phyloP scores from a whole-genome alignment of 2,329 filamentous ascomycete genomes.

The Talaromyces atroroseus region DNA sequence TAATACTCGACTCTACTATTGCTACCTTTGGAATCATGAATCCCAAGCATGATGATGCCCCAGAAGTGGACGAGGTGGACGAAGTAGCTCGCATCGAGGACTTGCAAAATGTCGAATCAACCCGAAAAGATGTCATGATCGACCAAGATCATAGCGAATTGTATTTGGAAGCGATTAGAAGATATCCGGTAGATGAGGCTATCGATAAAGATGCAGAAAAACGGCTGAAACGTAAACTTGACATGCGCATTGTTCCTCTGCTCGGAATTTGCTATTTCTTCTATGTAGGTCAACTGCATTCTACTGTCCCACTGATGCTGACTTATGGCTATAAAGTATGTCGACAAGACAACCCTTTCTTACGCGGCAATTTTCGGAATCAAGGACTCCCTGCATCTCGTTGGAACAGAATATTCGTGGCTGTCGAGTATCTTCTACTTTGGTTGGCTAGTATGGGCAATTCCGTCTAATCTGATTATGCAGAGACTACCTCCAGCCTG shows the following conservation, averaged over 20 bases:
- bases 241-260: slow-evolving; percentile 6
- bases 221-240: slow-evolving; percentile 8
- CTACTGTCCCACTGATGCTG: background rate
- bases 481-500: slow-evolving; percentile 18
- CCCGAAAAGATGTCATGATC: slow-evolving; percentile 1
- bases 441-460: slow-evolving; percentile 30
- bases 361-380: slow-evolving; percentile 49
- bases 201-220: slow-evolving; percentile 8
- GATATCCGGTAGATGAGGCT: slow-evolving; percentile 8
- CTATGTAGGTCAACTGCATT: slow-evolving; percentile 4
- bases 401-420: slow-evolving; percentile 36
- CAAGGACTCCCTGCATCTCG: slow-evolving; percentile 41
- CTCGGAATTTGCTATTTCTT: slow-evolving; percentile 11
- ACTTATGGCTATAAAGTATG: background rate
- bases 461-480: slow-evolving; percentile 23
- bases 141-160: slow-evolving; percentile 7
- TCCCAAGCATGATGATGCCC: background rate
- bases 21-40: background rate
- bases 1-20: background rate
- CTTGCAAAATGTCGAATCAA: background rate
- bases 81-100: slow-evolving; percentile 3
- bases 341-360: slow-evolving; percentile 28
- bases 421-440: slow-evolving; percentile 41
- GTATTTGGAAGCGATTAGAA: slow-evolving; percentile 9
- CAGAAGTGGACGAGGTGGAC: background rate